Evolutionary conservation across 192 early-diverging fungal genomes (phyloP), one percentile per base, ranked within the genome.

Genomic region (Umbelopsis isabellina): DNA sequence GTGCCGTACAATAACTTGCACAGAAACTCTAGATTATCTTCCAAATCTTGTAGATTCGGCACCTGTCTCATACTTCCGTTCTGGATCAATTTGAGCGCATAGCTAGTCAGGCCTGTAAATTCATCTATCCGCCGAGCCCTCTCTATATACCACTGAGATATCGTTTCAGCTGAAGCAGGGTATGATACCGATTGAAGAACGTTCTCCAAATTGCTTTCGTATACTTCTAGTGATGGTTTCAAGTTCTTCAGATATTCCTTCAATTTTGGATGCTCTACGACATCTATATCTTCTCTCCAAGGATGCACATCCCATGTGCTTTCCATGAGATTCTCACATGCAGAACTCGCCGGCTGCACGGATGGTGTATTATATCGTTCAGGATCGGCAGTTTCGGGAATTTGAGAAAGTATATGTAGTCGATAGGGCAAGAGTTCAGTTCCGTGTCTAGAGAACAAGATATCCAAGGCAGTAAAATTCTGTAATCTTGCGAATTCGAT

Each of bases 381-480:
- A 12, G 80, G 80, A 46, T 85, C 85, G 4, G 75, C 80, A 3
- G 85, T 84, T 65, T 89, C 84, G 1, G 91, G 91, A 0, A 93
- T 75, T 44, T 86, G 79, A 12, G 74, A 72, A 16, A 90, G 67
- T 55, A 92, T 87, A 3, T 78, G 76, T 16, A 91, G 71, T 18
- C 92, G 78, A 73, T 85, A 88, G 20, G 89, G 89, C 50, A 86
- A 67, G 0, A 86, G 71, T 44, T 91, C 86, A 3, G 73, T 37
- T 2, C 86, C 83, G 64, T 92, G 90, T 0, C 87, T 82, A 47
- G 80, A 86, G 45, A 91, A 87, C 18, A 93, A 67, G 6, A 85
- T 76, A 58, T 85, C 81, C 30, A 92, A 66, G 1, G 86, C 92
- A 48, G 79, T 65, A 47, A 88, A 72, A 37, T 88, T 82, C 58